Base-by-base conservation (phyloP, 257 asterid species). In the Gardenia jasminoides region DNA sequence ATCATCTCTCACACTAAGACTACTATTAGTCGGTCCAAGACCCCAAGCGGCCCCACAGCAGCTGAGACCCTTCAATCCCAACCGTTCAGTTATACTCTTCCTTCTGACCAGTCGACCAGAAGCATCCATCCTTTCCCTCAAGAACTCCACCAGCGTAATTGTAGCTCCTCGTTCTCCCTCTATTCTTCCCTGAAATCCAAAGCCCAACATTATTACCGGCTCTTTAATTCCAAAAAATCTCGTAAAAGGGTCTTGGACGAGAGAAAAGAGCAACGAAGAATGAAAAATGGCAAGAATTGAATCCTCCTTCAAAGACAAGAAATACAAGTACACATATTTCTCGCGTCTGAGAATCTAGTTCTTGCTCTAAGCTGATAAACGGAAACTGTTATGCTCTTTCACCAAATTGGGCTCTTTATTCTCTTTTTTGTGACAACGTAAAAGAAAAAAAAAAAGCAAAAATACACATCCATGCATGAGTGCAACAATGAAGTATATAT, bases 21-120 rank as follows among this genome's bases (percentile, higher is more conserved):
- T 79, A 74, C 85, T 79, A 36, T 36, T 3, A 36, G 41, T 36
- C 70, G 92, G 87, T 78, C 90, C 77, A 31, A 84, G 74, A 30
- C 91, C 90, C 91, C 92, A 90, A 5, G 89, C 80, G 73, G 90
- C 72, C 31, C 97, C 97, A 28, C 97, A 91, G 62, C 97, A 91
- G 41, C 86, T 84, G 43, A 92, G 50, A 9, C 89, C 91, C 46
- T 84, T 89, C 80, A 92, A 84, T 85, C 97, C 86, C 65, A 94
- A 79, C 88, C 96, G 94, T 76, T 91, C 90, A 68, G 81, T 88
- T 28, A 94, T 69, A 61, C 90, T 87, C 85, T 86, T 91, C 76
- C 96, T 76, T 73, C 89, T 84, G 59, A 10, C 79, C 83, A 80
- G 1, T 5, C 88, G 93, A 87, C 86, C 89, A 0, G 54, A 72